phyloP scores from a whole-genome alignment of 2,329 filamentous ascomycete species.

The Phaeosphaeriaceae sp. region DNA sequence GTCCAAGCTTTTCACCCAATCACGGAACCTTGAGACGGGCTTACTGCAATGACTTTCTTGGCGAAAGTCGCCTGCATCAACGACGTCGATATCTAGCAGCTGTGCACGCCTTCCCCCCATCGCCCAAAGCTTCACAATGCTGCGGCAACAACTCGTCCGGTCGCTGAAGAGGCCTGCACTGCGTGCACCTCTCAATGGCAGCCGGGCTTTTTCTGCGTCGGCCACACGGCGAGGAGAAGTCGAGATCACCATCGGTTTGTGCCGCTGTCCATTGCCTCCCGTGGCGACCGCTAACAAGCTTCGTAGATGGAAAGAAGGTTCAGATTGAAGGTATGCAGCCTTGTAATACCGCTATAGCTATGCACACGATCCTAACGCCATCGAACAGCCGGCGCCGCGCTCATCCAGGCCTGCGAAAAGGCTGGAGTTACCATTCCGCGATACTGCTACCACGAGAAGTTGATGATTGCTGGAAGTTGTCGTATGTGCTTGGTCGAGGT shows the following conservation, averaged over 20 bases:
- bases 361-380: slow-evolving; percentile 34
- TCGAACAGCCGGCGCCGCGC: slow-evolving; percentile 82
- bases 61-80: no score
- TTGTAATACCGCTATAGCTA: slow-evolving; percentile 14
- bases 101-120: slow-evolving; percentile 36
- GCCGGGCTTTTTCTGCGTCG: slow-evolving; percentile 83
- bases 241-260: slow-evolving; percentile 91
- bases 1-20: no score
- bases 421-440: slow-evolving; percentile 89
- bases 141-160: slow-evolving; percentile 70
- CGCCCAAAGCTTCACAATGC: slow-evolving; percentile 56
- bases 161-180: slow-evolving; percentile 65
- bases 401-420: slow-evolving; percentile 99
- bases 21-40: no score
- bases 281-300: slow-evolving; percentile 43
- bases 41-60: no score
- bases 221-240: slow-evolving; percentile 84
- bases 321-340: slow-evolving; percentile 83
- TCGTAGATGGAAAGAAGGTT: slow-evolving; percentile 92
- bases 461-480: slow-evolving; percentile 99
- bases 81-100: slow-evolving; percentile 36
- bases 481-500: slow-evolving; percentile 99
- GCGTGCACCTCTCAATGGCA: slow-evolving; percentile 62
- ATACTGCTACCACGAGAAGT: slow-evolving; percentile 99
- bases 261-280: slow-evolving; percentile 32